These are phyloP conservation scores for Ustilago trichophora DNA, from an alignment of 1,284 basidiomycete genomes.

Conservation along the genomic window DNA sequence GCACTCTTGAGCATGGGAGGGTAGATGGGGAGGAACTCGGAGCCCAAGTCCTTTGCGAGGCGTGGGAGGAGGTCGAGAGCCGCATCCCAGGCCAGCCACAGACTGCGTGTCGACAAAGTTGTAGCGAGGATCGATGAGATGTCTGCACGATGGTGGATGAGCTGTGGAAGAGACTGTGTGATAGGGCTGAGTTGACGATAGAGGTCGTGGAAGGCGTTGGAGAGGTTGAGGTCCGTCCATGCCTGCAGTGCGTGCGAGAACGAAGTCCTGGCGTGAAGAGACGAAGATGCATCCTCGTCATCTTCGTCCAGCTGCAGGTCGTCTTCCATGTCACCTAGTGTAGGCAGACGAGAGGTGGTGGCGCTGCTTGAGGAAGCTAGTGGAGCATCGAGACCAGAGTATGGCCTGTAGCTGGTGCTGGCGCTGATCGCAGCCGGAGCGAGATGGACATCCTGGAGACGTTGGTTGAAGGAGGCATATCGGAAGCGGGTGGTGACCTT, in stretches of 20 bases:
- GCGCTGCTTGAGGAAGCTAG: slow-evolving; percentile 23
- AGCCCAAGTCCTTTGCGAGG: slow-evolving; percentile 60
- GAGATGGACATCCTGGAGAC: slow-evolving; percentile 61
- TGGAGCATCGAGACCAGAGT: slow-evolving; percentile 55
- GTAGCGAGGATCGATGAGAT: slow-evolving; percentile 39
- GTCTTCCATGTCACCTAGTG: slow-evolving; percentile 5
- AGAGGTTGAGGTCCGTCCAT: slow-evolving; percentile 65
- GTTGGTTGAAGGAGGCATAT: slow-evolving; percentile 66
- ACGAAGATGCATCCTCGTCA: slow-evolving; percentile 35
- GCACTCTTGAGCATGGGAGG: slow-evolving; percentile 51
- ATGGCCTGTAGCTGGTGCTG: slow-evolving; percentile 45
- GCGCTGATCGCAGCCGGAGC: slow-evolving; percentile 46
- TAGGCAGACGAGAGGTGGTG: neutral
- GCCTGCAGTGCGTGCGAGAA: slow-evolving; percentile 55
- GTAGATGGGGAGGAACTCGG: slow-evolving; percentile 64
- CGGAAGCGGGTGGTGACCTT: slow-evolving; percentile 49
- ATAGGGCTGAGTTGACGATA: slow-evolving; percentile 43
- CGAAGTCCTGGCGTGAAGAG: slow-evolving; percentile 49
- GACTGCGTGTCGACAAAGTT: slow-evolving; percentile 18
- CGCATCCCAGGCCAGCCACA: slow-evolving; percentile 62
- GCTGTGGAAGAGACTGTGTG: slow-evolving; percentile 57
- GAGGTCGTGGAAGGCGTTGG: slow-evolving; percentile 58
- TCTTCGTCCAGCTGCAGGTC: slow-evolving; percentile 8
- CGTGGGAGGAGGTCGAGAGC: slow-evolving; percentile 62
- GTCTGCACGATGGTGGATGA: slow-evolving; percentile 58